These are phyloP conservation scores for Ceriops zippeliana DNA, from an alignment of 345 rosid genomes.

Conservation along the genomic window DNA sequence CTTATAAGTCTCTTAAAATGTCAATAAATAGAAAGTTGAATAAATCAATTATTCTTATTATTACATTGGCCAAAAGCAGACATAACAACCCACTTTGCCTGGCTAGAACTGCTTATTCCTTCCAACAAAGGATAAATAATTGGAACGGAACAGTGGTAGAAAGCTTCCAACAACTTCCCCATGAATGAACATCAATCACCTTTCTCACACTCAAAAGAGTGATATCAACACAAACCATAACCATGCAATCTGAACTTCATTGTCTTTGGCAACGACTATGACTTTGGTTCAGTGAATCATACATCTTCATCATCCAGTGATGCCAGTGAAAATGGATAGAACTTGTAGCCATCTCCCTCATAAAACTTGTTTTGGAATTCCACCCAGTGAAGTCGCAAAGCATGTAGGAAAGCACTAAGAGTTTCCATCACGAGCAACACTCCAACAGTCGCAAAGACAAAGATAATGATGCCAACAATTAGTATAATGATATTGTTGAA, in stretches of 20 bases:
- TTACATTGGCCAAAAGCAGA: slow-evolving; percentile 18
- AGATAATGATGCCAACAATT: slow-evolving; percentile 61
- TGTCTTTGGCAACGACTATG: not conserved
- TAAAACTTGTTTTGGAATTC: slow-evolving; percentile 96
- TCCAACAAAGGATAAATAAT: slow-evolving; percentile 21
- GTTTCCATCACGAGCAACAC: slow-evolving; percentile 98
- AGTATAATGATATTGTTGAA: slow-evolving; percentile 72
- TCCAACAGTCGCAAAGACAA: slow-evolving; percentile 78
- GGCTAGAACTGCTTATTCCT: slow-evolving; percentile 26
- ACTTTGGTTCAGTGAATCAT: slow-evolving; percentile 25
- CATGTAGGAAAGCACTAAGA: slow-evolving; percentile 91
- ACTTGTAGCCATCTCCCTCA: slow-evolving; percentile 94
- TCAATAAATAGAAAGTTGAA: slow-evolving; percentile 24
- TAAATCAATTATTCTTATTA: slow-evolving; percentile 28
- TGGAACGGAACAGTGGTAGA: slow-evolving; percentile 17
- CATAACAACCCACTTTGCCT: slow-evolving; percentile 20
- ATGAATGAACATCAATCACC: slow-evolving; percentile 1
- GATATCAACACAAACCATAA: slow-evolving; percentile 30
- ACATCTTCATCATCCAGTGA: slow-evolving; percentile 53
- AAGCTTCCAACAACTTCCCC: slow-evolving; percentile 12
- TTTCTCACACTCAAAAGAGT: slow-evolving; percentile 27
- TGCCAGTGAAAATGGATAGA: slow-evolving; percentile 70
- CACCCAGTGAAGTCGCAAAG: slow-evolving; percentile 97
- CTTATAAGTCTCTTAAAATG: slow-evolving; percentile 2
- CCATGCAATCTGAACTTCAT: slow-evolving; percentile 17